These are phyloP conservation scores for Hypoxylon rickii DNA, from an alignment of 495 filamentous ascomycete species.

Conservation along the genomic window DNA sequence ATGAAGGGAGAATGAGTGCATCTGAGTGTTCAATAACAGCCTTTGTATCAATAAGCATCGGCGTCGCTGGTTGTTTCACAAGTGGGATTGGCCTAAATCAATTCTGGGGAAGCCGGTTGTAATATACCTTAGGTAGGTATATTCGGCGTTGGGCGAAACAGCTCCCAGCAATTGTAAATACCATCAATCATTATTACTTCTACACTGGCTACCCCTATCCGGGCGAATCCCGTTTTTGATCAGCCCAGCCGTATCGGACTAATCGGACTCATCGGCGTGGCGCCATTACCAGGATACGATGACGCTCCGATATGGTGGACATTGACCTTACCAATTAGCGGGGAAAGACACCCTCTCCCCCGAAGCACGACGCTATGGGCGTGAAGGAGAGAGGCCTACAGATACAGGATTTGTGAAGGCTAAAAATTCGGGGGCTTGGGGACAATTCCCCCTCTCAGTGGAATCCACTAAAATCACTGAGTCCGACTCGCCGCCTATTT, in stretches of 20 bases:
- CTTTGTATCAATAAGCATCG: conserved; percentile 7
- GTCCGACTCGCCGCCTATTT: no score
- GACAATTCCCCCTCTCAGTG: no score
- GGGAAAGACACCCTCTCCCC: conserved; percentile 6
- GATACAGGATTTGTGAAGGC: no score
- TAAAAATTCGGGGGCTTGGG: background rate
- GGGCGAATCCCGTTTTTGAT: no score
- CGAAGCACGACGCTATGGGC: background rate
- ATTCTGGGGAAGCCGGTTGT: no score
- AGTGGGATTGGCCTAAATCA: background rate
- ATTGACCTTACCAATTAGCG: background rate
- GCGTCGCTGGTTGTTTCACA: conserved; percentile 4
- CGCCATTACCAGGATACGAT: conserved; percentile 17
- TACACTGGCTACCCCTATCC: no score
- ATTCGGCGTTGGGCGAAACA: no score
- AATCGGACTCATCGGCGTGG: background rate
- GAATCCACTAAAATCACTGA: no score
- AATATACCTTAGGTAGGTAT: no score
- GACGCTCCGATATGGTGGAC: background rate
- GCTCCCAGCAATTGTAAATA: no score
- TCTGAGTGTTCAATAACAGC: background rate
- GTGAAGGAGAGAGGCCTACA: no score
- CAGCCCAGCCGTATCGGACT: conserved; percentile 1
- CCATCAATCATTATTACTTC: no score
- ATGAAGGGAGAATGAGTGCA: conserved; percentile 27